phyloP scores from a whole-genome alignment of 2,329 filamentous ascomycete species.

The Scytalidium sp. region DNA sequence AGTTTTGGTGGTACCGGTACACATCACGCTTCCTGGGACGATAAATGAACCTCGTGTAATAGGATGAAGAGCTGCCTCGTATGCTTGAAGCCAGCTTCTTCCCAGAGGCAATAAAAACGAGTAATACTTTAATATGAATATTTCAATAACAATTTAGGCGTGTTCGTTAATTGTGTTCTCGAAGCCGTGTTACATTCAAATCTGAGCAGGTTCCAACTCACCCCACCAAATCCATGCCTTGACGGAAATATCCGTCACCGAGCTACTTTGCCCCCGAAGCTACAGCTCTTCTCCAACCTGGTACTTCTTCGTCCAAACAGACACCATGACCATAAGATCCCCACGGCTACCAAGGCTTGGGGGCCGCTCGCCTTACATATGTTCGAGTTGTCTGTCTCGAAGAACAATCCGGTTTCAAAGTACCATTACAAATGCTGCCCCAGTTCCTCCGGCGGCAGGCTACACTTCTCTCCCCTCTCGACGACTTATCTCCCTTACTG shows the following conservation, averaged over 20 bases:
- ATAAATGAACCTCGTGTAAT: no score
- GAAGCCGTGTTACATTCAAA: no score
- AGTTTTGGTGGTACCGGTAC: background rate
- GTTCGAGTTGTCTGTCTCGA: constrained; percentile 16
- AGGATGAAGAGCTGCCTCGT: no score
- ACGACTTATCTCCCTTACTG: constrained; percentile 74
- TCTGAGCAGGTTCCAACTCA: no score
- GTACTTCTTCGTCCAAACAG: background rate
- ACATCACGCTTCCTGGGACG: no score
- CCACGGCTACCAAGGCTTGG: constrained; percentile 7
- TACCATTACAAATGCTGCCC: constrained; percentile 19
- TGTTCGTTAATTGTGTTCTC: no score
- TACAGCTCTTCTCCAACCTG: background rate
- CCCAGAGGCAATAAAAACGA: no score
- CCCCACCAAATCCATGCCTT: no score
- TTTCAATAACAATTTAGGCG: no score
- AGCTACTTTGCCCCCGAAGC: background rate
- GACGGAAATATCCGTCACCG: background rate
- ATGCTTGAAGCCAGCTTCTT: no score
- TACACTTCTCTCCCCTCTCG: constrained; percentile 66
- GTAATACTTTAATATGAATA: no score
- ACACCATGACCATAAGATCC: constrained; percentile 16
- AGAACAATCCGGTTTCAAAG: constrained; percentile 5
- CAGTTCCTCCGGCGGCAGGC: constrained; percentile 42
- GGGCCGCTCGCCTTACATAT: constrained; percentile 15